Percentiles rank a stretch among this genome's conserved stretches.
These are phyloP conservation scores for Acacia concinna DNA, from an alignment of 331 rosid species.

Conservation along the genomic window DNA sequence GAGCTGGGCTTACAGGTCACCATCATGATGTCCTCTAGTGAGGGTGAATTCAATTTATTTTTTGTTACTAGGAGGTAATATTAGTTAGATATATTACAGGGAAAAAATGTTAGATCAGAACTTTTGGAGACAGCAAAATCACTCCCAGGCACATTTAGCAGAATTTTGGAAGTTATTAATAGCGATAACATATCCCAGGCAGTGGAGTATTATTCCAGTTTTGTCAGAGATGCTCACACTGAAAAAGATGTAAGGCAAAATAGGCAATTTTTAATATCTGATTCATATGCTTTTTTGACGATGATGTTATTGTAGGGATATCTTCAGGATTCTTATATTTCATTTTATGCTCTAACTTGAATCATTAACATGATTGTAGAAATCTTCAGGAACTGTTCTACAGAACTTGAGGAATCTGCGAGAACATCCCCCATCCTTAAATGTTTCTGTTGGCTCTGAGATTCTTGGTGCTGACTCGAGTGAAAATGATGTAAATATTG, in stretches of 20 bases:
- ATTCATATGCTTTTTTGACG: neutral
- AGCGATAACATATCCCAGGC: neutral
- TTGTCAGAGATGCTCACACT: constrained; percentile 11
- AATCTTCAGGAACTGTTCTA: neutral
- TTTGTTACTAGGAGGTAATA: neutral
- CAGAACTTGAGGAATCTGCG: constrained; percentile 2
- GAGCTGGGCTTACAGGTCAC: constrained; percentile 7
- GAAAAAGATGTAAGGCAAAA: neutral
- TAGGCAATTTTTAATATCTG: neutral
- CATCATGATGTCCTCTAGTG: neutral
- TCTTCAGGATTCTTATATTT: neutral
- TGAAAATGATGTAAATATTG: neutral
- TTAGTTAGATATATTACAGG: neutral
- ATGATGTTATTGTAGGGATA: neutral
- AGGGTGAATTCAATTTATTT: neutral
- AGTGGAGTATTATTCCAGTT: neutral
- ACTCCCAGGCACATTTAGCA: neutral
- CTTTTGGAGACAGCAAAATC: constrained; percentile 7
- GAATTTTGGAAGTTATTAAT: constrained; percentile 1
- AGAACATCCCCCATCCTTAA: neutral
- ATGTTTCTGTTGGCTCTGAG: neutral
- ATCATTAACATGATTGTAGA: neutral
- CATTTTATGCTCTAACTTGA: neutral
- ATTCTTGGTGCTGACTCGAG: neutral
- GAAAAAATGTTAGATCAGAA: neutral